Evolutionary conservation across 805 yeast species (phyloP).

Genomic region (Priceomyces carsonii): DNA sequence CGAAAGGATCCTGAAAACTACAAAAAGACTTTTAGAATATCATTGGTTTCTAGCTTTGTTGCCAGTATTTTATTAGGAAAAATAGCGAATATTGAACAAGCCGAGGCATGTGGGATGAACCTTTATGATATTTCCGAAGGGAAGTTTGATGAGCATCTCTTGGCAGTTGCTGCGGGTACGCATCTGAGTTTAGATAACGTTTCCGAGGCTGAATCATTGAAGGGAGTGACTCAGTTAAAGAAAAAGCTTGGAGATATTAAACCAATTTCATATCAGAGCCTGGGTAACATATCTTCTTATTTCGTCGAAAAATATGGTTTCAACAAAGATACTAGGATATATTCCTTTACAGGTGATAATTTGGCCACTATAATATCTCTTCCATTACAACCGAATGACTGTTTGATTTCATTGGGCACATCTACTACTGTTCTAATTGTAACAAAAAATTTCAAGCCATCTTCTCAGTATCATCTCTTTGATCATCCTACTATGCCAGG

Average conservation of each 20-base stretch:
- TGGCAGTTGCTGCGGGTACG: conserved; percentile 55
- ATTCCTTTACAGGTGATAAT: conserved; percentile 88
- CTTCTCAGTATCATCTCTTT: conserved; percentile 81
- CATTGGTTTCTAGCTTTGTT: conserved; percentile 77
- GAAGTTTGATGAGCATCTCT: conserved; percentile 55
- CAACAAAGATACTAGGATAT: conserved; percentile 53
- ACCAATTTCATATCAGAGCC: conserved; percentile 49
- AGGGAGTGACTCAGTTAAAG: conserved; percentile 43
- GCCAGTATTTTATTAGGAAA: conserved; percentile 69
- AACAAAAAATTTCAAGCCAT: conserved; percentile 75
- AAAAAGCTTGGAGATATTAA: conserved; percentile 55
- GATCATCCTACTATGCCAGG: conserved; percentile 78
- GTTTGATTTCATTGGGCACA: conserved; percentile 82
- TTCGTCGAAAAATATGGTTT: conserved; percentile 69
- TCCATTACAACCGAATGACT: conserved; percentile 75
- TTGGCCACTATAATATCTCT: conserved; percentile 83
- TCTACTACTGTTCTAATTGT: conserved; percentile 86
- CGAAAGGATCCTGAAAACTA: conserved; percentile 54
- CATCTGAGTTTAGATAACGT: conserved; percentile 45
- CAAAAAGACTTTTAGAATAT: conserved; percentile 57
- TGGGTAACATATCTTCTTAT: conserved; percentile 59
- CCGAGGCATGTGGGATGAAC: conserved; percentile 95
- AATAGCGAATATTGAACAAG: conserved; percentile 67
- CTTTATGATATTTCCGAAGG: conserved; percentile 67
- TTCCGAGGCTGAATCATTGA: conserved; percentile 13